Evolutionary conservation across 441 rosid species (phyloP), one percentile per base, ranked within the genome.

Genomic region (Rhodomyrtus psidioides): DNA sequence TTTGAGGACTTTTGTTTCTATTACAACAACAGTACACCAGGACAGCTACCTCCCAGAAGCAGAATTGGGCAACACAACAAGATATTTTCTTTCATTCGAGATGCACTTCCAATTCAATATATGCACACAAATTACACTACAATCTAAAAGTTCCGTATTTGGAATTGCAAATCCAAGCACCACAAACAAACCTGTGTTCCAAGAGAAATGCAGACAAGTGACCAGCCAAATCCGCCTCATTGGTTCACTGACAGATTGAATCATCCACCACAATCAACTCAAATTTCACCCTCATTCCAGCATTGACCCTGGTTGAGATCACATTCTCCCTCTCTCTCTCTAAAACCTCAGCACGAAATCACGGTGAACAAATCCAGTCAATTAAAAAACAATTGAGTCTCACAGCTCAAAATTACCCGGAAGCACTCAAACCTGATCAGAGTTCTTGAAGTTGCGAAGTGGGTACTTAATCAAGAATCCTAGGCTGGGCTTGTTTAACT

Each of bases 141-240:
- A 84, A 83, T 51, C 57, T 55, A 60, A 42, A 65, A 86, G 54
- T 82, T 23, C 39, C 12, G 55, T 23, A 65, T 9, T 21, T 39
- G 49, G n/a, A 34, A 86, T 89, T 51, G 53, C 81, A 58, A 88
- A 82, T 59, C 60, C 85, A 74, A 88, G 46, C 84, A 76, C 39
- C 82, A 76, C 65, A 60, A 46, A 55, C 87, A 83, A 85, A 93
- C 95, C 95, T 91, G 91, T 89, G 84, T 86, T 89, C 87, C 86
- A 86, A 83, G 90, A 88, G 84, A 87, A 89, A 83, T 54, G 95
- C 87, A 89, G 91, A 88, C 90, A 91, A 92, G 89, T 92, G 93
- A 85, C 88, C 87, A 88, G 85, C 90, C 87, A 87, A 89, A 89
- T 92, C 93, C 88, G 89, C 92, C 93, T 93, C 94, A 93, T 91